A percentile compares a stretch with the other conserved stretches of the same genome.
These are phyloP conservation scores for Mediolabrus comicus DNA, from an alignment of 108 stramenopile species.

Conservation along the genomic window DNA sequence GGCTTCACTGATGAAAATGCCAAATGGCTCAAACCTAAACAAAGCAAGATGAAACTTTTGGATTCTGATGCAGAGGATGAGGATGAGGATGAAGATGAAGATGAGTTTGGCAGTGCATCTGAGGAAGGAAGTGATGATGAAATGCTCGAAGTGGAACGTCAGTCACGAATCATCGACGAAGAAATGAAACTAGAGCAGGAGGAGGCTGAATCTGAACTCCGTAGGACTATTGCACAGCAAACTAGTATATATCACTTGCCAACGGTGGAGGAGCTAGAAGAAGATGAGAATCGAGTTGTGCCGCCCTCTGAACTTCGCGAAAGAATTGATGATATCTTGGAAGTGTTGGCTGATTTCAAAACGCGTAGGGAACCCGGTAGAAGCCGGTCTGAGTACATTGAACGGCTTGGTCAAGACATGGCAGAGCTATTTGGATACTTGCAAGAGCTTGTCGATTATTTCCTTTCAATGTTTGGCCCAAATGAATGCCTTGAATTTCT, in stretches of 20 bases:
- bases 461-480: constrained; percentile 92
- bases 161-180: constrained; percentile 68
- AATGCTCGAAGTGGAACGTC: constrained; percentile 72
- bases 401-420: constrained; percentile 83
- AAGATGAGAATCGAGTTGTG: constrained; percentile 87
- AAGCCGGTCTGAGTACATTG: constrained; percentile 92
- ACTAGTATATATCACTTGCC: constrained; percentile 84
- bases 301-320: constrained; percentile 88
- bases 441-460: constrained; percentile 95
- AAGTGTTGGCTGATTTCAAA: constrained; percentile 92
- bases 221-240: constrained; percentile 74
- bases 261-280: constrained; percentile 75
- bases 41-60: constrained; percentile 46
- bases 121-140: constrained; percentile 69
- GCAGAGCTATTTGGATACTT: constrained; percentile 96
- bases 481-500: constrained; percentile 94
- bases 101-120: constrained; percentile 40
- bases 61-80: constrained; percentile 65
- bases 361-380: constrained; percentile 80
- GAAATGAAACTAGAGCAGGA: constrained; percentile 67
- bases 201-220: constrained; percentile 81
- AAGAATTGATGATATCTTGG: constrained; percentile 89
- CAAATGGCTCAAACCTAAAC: constrained; percentile 77
- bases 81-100: constrained; percentile 53
- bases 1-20: constrained; percentile 66